Evolutionary conservation across 306 rosid genomes (phyloP).

Genomic region (Begonia peltatifolia): DNA sequence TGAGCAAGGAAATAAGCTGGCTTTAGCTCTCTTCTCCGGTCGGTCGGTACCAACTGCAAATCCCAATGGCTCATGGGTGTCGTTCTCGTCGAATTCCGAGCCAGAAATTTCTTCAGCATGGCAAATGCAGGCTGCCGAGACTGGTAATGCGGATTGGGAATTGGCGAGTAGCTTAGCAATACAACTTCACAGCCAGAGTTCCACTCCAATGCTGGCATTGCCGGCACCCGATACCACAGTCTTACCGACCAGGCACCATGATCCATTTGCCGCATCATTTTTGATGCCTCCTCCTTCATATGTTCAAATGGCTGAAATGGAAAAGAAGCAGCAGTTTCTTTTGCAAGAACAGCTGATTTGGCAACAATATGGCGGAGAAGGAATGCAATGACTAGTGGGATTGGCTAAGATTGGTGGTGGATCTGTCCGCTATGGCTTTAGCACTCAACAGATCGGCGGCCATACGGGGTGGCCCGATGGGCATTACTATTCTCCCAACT

Average conservation of each 20-base stretch:
- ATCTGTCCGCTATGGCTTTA: slow-evolving; percentile 23
- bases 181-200: slow-evolving; percentile 32
- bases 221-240: slow-evolving; percentile 78
- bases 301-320: slow-evolving; percentile 82
- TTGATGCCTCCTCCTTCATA: slow-evolving; percentile 71
- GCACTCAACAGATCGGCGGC: slow-evolving; percentile 35
- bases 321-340: slow-evolving; percentile 66
- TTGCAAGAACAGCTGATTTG: slow-evolving; percentile 62
- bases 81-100: slow-evolving; percentile 45
- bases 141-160: slow-evolving; percentile 80
- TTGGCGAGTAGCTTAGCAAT: slow-evolving; percentile 65
- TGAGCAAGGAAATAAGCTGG: slow-evolving; percentile 68
- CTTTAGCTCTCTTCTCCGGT: slow-evolving; percentile 64
- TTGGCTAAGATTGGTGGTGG: slow-evolving; percentile 37
- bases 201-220: slow-evolving; percentile 44
- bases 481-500: slow-evolving; percentile 38
- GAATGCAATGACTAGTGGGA: slow-evolving; percentile 70
- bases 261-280: slow-evolving; percentile 75
- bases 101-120: slow-evolving; percentile 63
- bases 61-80: slow-evolving; percentile 63
- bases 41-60: slow-evolving; percentile 6
- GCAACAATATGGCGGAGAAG: slow-evolving; percentile 67
- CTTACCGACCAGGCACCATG: slow-evolving; percentile 44
- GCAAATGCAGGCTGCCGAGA: slow-evolving; percentile 65
- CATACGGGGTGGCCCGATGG: slow-evolving; percentile 1